phyloP scores from a whole-genome alignment of 2,329 filamentous ascomycete genomes.

The Alternaria gansuensis region DNA sequence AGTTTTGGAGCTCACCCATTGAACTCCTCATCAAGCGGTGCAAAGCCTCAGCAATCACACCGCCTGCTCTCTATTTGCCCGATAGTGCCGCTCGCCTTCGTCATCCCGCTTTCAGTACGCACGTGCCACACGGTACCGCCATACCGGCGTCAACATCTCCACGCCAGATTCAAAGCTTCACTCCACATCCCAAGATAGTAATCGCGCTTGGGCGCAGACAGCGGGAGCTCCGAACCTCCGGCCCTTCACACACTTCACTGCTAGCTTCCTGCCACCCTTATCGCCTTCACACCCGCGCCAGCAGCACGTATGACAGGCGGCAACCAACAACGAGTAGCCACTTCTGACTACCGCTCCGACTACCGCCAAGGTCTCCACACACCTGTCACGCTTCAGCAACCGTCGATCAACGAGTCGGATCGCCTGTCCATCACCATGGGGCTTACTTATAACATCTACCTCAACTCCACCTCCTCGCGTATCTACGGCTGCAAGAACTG shows the following conservation, averaged over 20 bases:
- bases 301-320: constrained; percentile 25
- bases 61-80: neutral
- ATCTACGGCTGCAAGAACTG: constrained; percentile 93
- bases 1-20: neutral
- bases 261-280: constrained; percentile 10
- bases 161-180: constrained; percentile 21
- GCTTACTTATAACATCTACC: constrained; percentile 89
- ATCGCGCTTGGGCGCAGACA: constrained; percentile 23
- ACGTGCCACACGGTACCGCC: constrained; percentile 29
- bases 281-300: constrained; percentile 7
- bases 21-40: neutral
- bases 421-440: constrained; percentile 68
- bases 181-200: constrained; percentile 17
- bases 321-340: constrained; percentile 21
- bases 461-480: constrained; percentile 82
- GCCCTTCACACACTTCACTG: constrained; percentile 5
- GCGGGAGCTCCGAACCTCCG: constrained; percentile 12
- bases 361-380: constrained; percentile 17
- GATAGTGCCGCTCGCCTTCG: constrained; percentile 12
- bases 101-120: constrained; percentile 25
- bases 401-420: constrained; percentile 12
- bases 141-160: constrained; percentile 25
- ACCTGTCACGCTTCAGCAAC: constrained; percentile 14
- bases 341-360: constrained; percentile 18
- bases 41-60: neutral